These are phyloP conservation scores for Epicoccum nigrum DNA, from an alignment of 2,329 filamentous ascomycete genomes.

Conservation along the genomic window DNA sequence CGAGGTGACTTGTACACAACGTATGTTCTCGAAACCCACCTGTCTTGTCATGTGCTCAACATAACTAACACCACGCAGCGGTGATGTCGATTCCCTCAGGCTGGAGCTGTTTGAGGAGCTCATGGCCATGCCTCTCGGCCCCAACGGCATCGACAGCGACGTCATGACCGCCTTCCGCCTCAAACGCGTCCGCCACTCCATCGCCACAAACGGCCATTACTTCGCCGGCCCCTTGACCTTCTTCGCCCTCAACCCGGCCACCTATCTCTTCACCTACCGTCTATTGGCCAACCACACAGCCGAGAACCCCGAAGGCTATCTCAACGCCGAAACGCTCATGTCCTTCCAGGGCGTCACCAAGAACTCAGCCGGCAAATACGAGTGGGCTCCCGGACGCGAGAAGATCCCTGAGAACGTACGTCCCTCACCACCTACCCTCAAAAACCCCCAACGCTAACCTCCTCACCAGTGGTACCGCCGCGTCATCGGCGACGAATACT, in stretches of 20 bases:
- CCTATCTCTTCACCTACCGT: constrained; percentile 15
- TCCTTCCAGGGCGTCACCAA: constrained; percentile 49
- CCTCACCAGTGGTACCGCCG: constrained; percentile 40
- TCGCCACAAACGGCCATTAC: constrained; percentile 3
- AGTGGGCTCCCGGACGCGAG: constrained; percentile 46
- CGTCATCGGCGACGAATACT: constrained; percentile 11
- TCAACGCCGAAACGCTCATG: constrained; percentile 49
- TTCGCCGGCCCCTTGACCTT: constrained; percentile 1
- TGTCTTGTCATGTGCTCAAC: background rate
- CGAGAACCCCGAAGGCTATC: constrained; percentile 45
- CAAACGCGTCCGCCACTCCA: constrained; percentile 1
- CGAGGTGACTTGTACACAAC: constrained; percentile 35
- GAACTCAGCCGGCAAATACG: constrained; percentile 36
- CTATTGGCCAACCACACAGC: constrained; percentile 49
- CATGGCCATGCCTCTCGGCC: constrained; percentile 5
- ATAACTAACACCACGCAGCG: constrained; percentile 2
- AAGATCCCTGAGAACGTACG: constrained; percentile 49
- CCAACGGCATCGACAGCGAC: constrained; percentile 5
- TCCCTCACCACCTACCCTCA: background rate
- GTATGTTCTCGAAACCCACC: constrained; percentile 1
- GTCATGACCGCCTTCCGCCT: constrained; percentile 11
- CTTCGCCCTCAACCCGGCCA: constrained; percentile 12
- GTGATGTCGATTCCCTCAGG: constrained; percentile 9
- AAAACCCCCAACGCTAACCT: background rate
- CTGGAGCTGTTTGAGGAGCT: constrained; percentile 6